Evolutionary conservation across 1,139 yeast species (phyloP).

Genomic region (Yamadazyma pseudoaaseri): DNA sequence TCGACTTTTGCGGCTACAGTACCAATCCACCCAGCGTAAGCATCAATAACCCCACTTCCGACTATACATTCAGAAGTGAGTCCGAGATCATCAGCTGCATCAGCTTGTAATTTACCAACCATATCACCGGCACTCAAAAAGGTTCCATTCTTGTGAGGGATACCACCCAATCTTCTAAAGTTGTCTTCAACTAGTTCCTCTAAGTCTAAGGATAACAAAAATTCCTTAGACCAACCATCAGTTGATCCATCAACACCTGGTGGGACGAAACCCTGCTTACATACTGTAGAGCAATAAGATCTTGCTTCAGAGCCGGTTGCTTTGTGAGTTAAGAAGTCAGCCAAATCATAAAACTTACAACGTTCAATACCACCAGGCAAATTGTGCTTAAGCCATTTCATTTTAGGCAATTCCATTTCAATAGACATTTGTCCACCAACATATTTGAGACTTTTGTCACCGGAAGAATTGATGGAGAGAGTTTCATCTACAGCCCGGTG

Average conservation of each 20-base stretch:
- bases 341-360: slow-evolving; percentile 86
- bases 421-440: slow-evolving; percentile 98
- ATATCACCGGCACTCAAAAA: slow-evolving; percentile 86
- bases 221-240: slow-evolving; percentile 88
- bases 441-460: slow-evolving; percentile 76
- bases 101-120: slow-evolving; percentile 66
- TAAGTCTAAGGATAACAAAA: slow-evolving; percentile 64
- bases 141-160: slow-evolving; percentile 66
- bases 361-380: slow-evolving; percentile 64
- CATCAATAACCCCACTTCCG: slow-evolving; percentile 95
- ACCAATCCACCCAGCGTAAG: slow-evolving; percentile 98
- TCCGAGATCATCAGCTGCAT: slow-evolving; percentile 83
- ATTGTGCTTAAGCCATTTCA: slow-evolving; percentile 91
- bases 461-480: slow-evolving; percentile 71
- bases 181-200: slow-evolving; percentile 76
- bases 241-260: slow-evolving; percentile 82
- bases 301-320: slow-evolving; percentile 88
- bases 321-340: slow-evolving; percentile 85
- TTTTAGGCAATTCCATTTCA: slow-evolving; percentile 97
- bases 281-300: slow-evolving; percentile 85
- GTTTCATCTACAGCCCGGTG: slow-evolving; percentile 95
- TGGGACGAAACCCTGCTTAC: slow-evolving; percentile 95
- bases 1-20: slow-evolving; percentile 89
- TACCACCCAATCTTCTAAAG: slow-evolving; percentile 81
- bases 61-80: slow-evolving; percentile 77